Percentiles rank a stretch among this genome's conserved stretches.
Conservation (phyloP, 164 flowering plant species). For the Liriodendron chinense region DNA sequence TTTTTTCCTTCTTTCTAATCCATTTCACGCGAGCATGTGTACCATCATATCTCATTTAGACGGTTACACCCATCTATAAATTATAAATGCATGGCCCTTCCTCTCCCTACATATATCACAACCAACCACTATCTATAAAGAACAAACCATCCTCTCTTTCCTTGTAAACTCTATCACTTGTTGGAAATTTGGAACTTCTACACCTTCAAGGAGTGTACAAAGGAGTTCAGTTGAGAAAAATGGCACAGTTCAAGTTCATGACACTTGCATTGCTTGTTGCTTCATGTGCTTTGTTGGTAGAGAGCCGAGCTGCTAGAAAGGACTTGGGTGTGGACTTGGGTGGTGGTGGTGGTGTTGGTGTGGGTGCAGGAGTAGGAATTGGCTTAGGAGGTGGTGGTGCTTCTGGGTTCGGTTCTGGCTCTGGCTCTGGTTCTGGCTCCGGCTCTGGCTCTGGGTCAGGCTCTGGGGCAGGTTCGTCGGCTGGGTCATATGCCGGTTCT, state of each 20-base stretch:
- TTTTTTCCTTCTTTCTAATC: neutral
- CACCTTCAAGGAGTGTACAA: neutral
- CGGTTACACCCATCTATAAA: too few species aligned
- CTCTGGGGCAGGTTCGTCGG: constrained; percentile 6
- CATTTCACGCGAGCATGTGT: neutral
- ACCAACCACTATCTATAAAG: neutral
- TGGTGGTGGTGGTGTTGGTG: constrained; percentile 26
- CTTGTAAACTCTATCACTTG: neutral
- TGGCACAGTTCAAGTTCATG: constrained; percentile 20
- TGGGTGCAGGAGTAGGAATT: constrained; percentile 22
- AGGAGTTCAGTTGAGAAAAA: neutral
- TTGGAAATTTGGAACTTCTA: too few species aligned
- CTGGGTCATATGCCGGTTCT: constrained; percentile 12
- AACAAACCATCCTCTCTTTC: neutral
- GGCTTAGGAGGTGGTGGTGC: constrained; percentile 31
- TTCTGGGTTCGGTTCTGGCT: constrained; percentile 14
- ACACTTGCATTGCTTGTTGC: constrained; percentile 21
- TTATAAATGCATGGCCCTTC: too few species aligned
- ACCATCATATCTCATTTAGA: neutral
- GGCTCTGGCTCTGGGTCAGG: constrained; percentile 22
- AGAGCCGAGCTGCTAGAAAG: constrained; percentile 35
- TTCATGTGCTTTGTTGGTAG: constrained; percentile 16
- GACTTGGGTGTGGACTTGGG: constrained; percentile 38
- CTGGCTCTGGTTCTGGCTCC: constrained; percentile 20
- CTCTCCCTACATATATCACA: neutral